Conservation (phyloP, 2,329 filamentous ascomycete species). For the Aphanoascus verrucosus region DNA sequence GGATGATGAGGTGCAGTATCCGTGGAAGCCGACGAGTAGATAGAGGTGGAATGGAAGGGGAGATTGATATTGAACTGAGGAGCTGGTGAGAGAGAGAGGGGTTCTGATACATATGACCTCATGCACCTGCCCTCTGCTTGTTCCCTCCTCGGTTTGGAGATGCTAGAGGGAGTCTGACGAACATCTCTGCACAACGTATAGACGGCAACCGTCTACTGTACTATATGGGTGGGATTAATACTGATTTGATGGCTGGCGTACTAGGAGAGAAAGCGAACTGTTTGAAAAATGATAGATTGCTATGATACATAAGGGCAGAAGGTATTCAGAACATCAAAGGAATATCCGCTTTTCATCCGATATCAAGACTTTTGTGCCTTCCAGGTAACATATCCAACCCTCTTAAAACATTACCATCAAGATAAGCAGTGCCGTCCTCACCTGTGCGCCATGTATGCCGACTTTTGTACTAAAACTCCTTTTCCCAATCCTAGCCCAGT, state of each 20-base stretch:
- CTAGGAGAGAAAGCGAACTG: not conserved
- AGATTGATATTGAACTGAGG: not conserved
- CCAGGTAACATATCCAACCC: not conserved
- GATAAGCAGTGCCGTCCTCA: not conserved
- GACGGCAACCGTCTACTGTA: not conserved
- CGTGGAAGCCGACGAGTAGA: constrained; percentile 41
- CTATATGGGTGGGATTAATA: not conserved
- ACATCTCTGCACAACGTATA: not conserved
- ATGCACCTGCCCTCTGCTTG: not conserved
- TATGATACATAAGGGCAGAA: not conserved
- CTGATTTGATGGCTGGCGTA: not conserved
- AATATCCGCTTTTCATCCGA: not conserved
- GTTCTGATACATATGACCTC: not conserved
- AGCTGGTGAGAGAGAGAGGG: not conserved
- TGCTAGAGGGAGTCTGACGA: not conserved
- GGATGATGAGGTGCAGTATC: constrained; percentile 61
- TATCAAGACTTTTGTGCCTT: not conserved
- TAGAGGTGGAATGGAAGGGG: not conserved
- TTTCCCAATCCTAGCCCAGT: too few relatives aligned
- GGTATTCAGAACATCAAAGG: not conserved
- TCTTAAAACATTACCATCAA: not conserved
- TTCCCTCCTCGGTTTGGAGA: not conserved
- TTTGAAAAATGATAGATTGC: not conserved
- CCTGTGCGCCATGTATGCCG: not conserved
- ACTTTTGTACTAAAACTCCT: not conserved